phyloP scores from a whole-genome alignment of 1,284 basidiomycete species.

The Thecaphora frezii region DNA sequence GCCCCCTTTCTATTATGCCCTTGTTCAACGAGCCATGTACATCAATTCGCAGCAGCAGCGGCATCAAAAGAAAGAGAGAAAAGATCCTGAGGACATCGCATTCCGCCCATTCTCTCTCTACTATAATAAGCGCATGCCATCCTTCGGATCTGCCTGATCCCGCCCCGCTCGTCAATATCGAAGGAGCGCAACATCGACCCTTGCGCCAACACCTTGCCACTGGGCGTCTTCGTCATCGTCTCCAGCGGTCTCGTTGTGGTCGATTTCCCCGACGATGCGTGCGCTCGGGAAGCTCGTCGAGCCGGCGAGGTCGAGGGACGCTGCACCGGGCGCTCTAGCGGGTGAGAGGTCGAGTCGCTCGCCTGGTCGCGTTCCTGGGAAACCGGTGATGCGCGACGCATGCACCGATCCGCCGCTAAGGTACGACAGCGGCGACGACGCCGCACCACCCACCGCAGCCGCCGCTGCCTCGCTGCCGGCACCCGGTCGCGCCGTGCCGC shows the following conservation, averaged over 20 bases:
- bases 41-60: no score
- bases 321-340: slow-evolving; percentile 13
- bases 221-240: slow-evolving; percentile 4
- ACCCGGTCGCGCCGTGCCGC: neutral
- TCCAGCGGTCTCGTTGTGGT: no score
- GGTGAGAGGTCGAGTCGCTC: slow-evolving; percentile 24
- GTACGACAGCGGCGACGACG: neutral
- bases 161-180: neutral
- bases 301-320: neutral
- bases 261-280: slow-evolving; percentile 14
- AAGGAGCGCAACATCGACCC: slow-evolving; percentile 34
- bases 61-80: no score
- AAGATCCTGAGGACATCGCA: no score
- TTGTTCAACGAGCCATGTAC: no score
- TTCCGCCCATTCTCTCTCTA: no score
- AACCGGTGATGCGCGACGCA: neutral
- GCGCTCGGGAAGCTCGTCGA: slow-evolving; percentile 3
- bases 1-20: no score
- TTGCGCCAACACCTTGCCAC: slow-evolving; percentile 29
- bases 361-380: slow-evolving; percentile 15
- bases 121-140: no score
- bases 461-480: no score
- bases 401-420: neutral
- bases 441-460: no score
- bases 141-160: no score